These are phyloP conservation scores for Byssochlamys sp. DNA, from an alignment of 2,329 filamentous ascomycete genomes.

Conservation along the genomic window DNA sequence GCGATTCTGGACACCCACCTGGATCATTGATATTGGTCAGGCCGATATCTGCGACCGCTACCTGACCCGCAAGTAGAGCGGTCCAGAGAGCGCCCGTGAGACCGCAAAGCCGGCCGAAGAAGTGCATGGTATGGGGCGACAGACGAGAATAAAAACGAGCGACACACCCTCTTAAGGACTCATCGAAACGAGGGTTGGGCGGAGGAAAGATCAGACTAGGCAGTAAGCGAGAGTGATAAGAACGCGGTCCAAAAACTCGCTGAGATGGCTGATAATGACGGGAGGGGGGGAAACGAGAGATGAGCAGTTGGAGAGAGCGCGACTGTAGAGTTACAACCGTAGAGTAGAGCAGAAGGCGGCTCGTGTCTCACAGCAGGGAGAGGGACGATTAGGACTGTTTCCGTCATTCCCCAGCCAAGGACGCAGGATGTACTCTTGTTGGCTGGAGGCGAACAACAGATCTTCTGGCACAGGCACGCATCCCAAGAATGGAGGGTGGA, in stretches of 20 bases:
- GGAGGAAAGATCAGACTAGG: neutral
- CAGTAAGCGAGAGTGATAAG: neutral
- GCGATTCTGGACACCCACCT: neutral
- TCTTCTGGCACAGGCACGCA: neutral
- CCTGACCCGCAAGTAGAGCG: neutral
- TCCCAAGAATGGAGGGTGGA: neutral
- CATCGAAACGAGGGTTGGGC: neutral
- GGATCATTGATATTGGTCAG: neutral
- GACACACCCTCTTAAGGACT: neutral
- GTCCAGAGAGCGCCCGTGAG: neutral
- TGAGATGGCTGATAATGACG: neutral
- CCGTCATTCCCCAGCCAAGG: too few relatives aligned
- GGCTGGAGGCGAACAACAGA: too few relatives aligned
- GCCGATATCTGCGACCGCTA: neutral
- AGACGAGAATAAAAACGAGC: neutral
- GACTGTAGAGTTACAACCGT: neutral
- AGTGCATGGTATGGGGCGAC: neutral
- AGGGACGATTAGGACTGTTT: neutral
- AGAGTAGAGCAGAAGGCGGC: neutral
- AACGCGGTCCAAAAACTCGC: neutral
- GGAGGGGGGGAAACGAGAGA: neutral
- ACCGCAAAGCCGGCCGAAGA: neutral
- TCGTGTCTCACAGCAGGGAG: neutral
- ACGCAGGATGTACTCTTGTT: too few relatives aligned
- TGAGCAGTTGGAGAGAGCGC: neutral